phyloP scores from a whole-genome alignment of 352 stramenopile species.

The Phytopythium sindhum region DNA sequence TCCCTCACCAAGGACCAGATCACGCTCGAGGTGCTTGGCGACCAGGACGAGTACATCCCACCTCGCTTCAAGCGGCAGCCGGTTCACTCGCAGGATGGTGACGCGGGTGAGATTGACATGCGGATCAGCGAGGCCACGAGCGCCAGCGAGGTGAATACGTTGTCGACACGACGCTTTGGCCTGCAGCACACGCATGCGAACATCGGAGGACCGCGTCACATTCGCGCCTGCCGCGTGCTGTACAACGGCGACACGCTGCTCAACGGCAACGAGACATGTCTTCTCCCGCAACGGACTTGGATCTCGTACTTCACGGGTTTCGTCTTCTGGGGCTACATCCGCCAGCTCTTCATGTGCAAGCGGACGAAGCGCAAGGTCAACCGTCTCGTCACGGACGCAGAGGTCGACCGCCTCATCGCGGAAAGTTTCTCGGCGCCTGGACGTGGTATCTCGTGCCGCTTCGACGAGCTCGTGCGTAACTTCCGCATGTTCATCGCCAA shows the following conservation, averaged over 20 bases:
- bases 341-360: constrained; percentile 34
- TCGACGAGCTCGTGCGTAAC: constrained; percentile 77
- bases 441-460: constrained; percentile 71
- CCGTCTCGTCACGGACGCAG: constrained; percentile 57
- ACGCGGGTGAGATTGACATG: constrained; percentile 29
- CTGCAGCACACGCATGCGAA: constrained; percentile 43
- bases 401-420: constrained; percentile 62
- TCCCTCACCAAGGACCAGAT: constrained; percentile 80
- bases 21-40: constrained; percentile 67
- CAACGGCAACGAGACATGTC: constrained; percentile 60
- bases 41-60: constrained; percentile 51
- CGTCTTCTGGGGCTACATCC: constrained; percentile 47
- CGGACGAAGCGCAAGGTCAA: constrained; percentile 40
- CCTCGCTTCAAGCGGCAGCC: constrained; percentile 30
- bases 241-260: constrained; percentile 73
- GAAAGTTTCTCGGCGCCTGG: constrained; percentile 56
- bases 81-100: constrained; percentile 3
- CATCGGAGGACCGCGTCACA: constrained; percentile 47
- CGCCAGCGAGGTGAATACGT: constrained; percentile 11
- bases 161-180: constrained; percentile 30
- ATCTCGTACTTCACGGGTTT: constrained; percentile 52
- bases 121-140: constrained; percentile 41
- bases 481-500: constrained; percentile 84
- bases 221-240: constrained; percentile 65
- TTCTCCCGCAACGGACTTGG: constrained; percentile 56